phyloP scores from a whole-genome alignment of 352 stramenopile genomes.

The Peronospora belbahrii region DNA sequence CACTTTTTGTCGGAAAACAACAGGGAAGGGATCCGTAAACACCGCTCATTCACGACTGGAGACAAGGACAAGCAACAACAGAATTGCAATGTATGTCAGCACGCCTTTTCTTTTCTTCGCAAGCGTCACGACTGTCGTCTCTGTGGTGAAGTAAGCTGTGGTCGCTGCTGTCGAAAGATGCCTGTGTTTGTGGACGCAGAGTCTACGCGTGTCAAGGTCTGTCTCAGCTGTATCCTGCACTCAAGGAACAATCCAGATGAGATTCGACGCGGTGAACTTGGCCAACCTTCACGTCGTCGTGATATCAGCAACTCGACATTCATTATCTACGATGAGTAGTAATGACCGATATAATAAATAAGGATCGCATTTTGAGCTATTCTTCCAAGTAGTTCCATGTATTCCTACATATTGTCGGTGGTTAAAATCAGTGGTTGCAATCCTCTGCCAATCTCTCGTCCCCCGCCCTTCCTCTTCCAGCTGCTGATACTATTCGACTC shows the following conservation, averaged over 20 bases:
- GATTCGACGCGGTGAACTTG: slow-evolving; percentile 25
- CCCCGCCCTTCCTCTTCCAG: not conserved
- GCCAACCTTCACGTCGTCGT: slow-evolving; percentile 18
- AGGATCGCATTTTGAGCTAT: not conserved
- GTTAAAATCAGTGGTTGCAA: too few relatives aligned
- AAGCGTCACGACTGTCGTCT: slow-evolving; percentile 72
- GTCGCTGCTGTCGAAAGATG: slow-evolving; percentile 67
- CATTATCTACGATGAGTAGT: slow-evolving; percentile 55
- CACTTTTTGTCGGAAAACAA: slow-evolving; percentile 38
- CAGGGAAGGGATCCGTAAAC: slow-evolving; percentile 22
- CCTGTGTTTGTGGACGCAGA: slow-evolving; percentile 52
- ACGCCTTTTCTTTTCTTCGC: slow-evolving; percentile 64
- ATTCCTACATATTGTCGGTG: slow-evolving; percentile 1
- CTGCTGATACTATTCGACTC: not conserved
- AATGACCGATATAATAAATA: not conserved
- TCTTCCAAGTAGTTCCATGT: slow-evolving; percentile 3
- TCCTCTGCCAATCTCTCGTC: too few relatives aligned
- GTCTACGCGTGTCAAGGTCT: slow-evolving; percentile 64
- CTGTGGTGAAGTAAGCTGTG: slow-evolving; percentile 59
- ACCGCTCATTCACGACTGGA: slow-evolving; percentile 30
- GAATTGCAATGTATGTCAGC: slow-evolving; percentile 60
- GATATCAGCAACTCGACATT: slow-evolving; percentile 56
- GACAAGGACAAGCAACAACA: slow-evolving; percentile 36
- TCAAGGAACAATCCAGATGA: slow-evolving; percentile 59
- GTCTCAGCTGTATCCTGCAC: slow-evolving; percentile 67